Conservation (phyloP, 352 stramenopile species). For the Phytophthora palmivora region DNA sequence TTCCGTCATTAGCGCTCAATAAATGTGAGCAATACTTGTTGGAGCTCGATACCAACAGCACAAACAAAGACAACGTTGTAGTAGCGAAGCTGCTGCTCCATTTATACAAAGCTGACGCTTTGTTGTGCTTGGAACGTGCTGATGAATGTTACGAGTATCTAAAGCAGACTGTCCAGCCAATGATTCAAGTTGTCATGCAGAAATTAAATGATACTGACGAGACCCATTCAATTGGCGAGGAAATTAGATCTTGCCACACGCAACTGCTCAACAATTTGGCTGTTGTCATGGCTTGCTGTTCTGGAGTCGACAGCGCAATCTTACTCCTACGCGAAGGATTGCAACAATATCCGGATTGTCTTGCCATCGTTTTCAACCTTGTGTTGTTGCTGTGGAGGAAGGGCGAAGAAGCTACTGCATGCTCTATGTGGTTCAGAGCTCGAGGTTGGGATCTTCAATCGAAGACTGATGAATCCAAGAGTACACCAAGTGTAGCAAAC, state of each 20-base stretch:
- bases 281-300: constrained; percentile 49
- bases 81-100: constrained; percentile 38
- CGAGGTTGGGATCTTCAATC: constrained; percentile 59
- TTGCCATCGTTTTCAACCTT: constrained; percentile 76
- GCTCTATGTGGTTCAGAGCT: constrained; percentile 71
- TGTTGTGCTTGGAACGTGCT: constrained; percentile 82
- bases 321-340: constrained; percentile 52
- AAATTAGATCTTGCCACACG: constrained; percentile 50
- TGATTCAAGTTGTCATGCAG: constrained; percentile 28
- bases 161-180: constrained; percentile 37
- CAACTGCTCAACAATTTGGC: constrained; percentile 85
- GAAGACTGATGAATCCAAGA: constrained; percentile 20
- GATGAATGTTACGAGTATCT: constrained; percentile 62
- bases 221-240: constrained; percentile 8
- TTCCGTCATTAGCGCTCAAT: constrained; percentile 54
- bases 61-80: background rate
- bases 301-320: constrained; percentile 49
- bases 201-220: background rate
- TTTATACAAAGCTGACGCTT: constrained; percentile 78
- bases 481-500: background rate
- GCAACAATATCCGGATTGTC: constrained; percentile 44
- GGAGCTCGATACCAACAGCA: constrained; percentile 1
- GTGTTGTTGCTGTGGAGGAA: constrained; percentile 78
- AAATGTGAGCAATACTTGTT: constrained; percentile 46
- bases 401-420: constrained; percentile 52